phyloP scores from a whole-genome alignment of 2,329 filamentous ascomycete genomes.

The Corniculantispora saksenae region DNA sequence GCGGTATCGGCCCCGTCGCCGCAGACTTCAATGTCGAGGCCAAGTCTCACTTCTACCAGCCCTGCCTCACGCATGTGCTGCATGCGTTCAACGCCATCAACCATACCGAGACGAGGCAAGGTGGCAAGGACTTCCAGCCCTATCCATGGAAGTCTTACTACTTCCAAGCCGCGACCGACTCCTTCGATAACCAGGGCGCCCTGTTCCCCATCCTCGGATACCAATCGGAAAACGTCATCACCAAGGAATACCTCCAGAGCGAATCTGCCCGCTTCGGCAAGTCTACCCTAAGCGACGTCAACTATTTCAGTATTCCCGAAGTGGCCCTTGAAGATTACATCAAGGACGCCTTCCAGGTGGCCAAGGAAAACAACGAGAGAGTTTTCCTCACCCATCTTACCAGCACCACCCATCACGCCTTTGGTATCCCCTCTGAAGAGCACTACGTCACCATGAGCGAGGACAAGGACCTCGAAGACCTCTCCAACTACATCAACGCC shows the following conservation, averaged over 20 bases:
- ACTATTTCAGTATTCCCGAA: conserved; percentile 38
- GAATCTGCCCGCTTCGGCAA: conserved; percentile 31
- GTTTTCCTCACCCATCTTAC: conserved; percentile 39
- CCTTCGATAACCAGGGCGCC: conserved; percentile 35
- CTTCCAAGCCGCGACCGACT: conserved; percentile 36
- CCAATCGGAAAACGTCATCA: conserved; percentile 28
- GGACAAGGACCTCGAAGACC: conserved; percentile 31
- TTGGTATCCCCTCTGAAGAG: conserved; percentile 31
- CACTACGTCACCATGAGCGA: conserved; percentile 30
- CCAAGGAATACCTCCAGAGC: conserved; percentile 33
- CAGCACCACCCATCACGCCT: conserved; percentile 38
- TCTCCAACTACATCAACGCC: conserved; percentile 37
- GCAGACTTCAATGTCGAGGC: conserved; percentile 45
- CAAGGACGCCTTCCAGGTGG: conserved; percentile 32
- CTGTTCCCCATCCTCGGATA: conserved; percentile 36
- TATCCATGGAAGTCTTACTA: conserved; percentile 35
- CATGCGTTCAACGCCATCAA: conserved; percentile 32
- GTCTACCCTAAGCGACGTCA: conserved; percentile 33
- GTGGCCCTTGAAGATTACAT: conserved; percentile 35
- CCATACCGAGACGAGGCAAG: conserved; percentile 17
- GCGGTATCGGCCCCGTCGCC: conserved; percentile 42
- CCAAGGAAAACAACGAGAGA: conserved; percentile 32
- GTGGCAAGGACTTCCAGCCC: conserved; percentile 25
- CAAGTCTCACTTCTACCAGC: conserved; percentile 44
- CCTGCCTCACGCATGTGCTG: conserved; percentile 44